Evolutionary conservation across 2,329 filamentous ascomycete genomes (phyloP).

Genomic region (Penicillium sp.): DNA sequence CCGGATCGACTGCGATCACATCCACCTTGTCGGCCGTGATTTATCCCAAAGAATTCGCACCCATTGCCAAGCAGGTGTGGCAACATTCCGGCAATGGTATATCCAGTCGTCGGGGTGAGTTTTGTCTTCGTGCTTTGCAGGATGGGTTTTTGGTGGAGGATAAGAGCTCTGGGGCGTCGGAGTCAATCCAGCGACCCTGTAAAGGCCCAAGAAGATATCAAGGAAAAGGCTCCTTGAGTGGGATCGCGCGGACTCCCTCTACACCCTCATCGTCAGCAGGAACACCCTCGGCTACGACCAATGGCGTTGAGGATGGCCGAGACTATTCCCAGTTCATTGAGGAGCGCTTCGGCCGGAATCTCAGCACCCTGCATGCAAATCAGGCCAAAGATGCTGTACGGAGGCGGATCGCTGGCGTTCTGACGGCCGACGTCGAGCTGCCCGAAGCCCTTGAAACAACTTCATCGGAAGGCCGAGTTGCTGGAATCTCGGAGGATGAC

Average conservation of each 20-base stretch:
- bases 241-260: slow-evolving; percentile 27
- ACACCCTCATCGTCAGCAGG: slow-evolving; percentile 35
- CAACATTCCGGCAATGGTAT: slow-evolving; percentile 92
- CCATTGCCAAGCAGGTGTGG: slow-evolving; percentile 90
- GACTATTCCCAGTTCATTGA: slow-evolving; percentile 84
- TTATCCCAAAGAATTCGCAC: slow-evolving; percentile 64
- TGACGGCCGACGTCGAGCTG: slow-evolving; percentile 70
- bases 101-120: slow-evolving; percentile 87
- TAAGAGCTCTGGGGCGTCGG: slow-evolving; percentile 30
- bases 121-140: slow-evolving; percentile 72
- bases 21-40: slow-evolving; percentile 69
- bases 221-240: slow-evolving; percentile 56
- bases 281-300: slow-evolving; percentile 29
- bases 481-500: slow-evolving; percentile 74
- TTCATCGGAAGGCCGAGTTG: slow-evolving; percentile 35
- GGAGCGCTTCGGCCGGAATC: slow-evolving; percentile 88
- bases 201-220: slow-evolving; percentile 83
- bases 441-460: slow-evolving; percentile 54
- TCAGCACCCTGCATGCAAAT: slow-evolving; percentile 73
- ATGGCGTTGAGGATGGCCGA: slow-evolving; percentile 44
- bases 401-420: slow-evolving; percentile 81
- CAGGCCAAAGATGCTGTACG: slow-evolving; percentile 84
- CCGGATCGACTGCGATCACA: slow-evolving; percentile 53
- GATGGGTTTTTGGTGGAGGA: slow-evolving; percentile 64
- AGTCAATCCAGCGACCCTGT: slow-evolving; percentile 38